These are phyloP conservation scores for Rosellinia necatrix DNA, from an alignment of 2,329 filamentous ascomycete genomes.

Conservation along the genomic window DNA sequence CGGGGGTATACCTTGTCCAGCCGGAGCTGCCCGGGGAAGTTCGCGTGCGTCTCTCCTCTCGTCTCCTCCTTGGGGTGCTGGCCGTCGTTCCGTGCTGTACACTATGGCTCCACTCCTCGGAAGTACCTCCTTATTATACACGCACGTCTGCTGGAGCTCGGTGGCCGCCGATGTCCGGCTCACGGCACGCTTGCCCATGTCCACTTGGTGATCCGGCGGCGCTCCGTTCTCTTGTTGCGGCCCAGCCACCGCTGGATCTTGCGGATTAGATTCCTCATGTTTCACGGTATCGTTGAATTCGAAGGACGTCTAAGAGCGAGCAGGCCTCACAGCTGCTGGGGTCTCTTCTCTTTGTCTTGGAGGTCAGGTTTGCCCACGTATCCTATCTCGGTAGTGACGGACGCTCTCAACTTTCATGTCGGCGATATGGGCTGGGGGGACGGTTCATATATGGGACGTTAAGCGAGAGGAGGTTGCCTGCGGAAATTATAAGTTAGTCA, in stretches of 20 bases:
- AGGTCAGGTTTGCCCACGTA: slow-evolving; percentile 73
- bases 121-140: slow-evolving; percentile 88
- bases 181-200: slow-evolving; percentile 12
- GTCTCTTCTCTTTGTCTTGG: slow-evolving; percentile 82
- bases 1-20: slow-evolving; percentile 92
- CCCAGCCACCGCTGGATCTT: slow-evolving; percentile 11
- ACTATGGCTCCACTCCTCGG: slow-evolving; percentile 71
- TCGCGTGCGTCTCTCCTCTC: slow-evolving; percentile 71
- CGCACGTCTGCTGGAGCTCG: slow-evolving; percentile 78
- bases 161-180: slow-evolving; percentile 46
- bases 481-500: slow-evolving; percentile 1
- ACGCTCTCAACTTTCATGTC: slow-evolving; percentile 9
- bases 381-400: slow-evolving; percentile 12
- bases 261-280: slow-evolving; percentile 5
- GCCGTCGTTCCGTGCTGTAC: slow-evolving; percentile 43
- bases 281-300: slow-evolving; percentile 45
- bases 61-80: slow-evolving; percentile 60
- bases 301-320: slow-evolving; percentile 72
- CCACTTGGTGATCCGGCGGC: slow-evolving; percentile 20
- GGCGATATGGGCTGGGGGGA: neutral
- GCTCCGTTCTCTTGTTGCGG: neutral
- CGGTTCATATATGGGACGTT: neutral
- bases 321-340: slow-evolving; percentile 79
- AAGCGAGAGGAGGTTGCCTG: neutral
- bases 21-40: slow-evolving; percentile 77